Evolutionary conservation across 306 rosid species (phyloP).

Genomic region (Malus fusca): DNA sequence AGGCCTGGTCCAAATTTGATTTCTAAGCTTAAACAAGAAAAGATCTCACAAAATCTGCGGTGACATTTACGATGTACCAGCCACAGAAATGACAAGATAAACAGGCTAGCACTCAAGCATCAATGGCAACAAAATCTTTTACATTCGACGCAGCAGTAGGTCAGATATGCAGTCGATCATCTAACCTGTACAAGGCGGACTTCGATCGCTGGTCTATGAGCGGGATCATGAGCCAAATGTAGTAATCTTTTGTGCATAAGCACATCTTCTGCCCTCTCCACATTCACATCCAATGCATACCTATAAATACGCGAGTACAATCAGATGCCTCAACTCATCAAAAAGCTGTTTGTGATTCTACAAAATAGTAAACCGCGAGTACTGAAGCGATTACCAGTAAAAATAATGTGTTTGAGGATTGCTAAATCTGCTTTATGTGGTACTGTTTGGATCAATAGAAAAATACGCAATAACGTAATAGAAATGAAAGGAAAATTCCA

Average conservation of each 20-base stretch:
- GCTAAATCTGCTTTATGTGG: background rate
- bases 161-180: background rate
- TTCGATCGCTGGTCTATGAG: constrained; percentile 84
- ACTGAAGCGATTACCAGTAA: background rate
- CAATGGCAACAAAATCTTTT: background rate
- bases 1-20: constrained; percentile 1
- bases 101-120: background rate
- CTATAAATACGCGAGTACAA: constrained; percentile 34
- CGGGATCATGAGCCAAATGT: constrained; percentile 82
- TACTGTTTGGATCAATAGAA: background rate
- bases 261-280: constrained; percentile 95
- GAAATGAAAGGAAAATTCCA: background rate
- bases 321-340: constrained; percentile 18
- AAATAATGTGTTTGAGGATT: background rate
- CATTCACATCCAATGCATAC: constrained; percentile 93
- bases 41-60: background rate
- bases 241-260: constrained; percentile 84
- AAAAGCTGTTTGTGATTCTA: background rate
- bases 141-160: background rate
- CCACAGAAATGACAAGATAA: background rate
- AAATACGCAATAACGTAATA: background rate
- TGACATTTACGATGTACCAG: background rate
- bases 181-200: constrained; percentile 93
- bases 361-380: background rate
- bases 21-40: background rate